Evolutionary conservation across 2,329 filamentous ascomycete species (phyloP), one percentile per base, ranked within the genome.

Genomic region (Ophiostoma sp.): DNA sequence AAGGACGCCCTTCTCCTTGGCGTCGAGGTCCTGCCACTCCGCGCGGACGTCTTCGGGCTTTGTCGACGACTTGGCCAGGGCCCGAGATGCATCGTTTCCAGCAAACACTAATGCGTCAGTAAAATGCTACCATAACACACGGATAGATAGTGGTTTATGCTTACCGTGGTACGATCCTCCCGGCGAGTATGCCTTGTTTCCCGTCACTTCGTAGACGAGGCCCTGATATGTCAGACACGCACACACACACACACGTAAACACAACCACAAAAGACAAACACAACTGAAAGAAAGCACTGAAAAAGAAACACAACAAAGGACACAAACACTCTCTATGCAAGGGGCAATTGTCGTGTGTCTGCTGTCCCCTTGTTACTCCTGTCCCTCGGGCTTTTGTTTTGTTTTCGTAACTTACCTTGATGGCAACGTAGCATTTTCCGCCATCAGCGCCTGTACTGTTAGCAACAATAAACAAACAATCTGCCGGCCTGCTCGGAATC

Each of bases 51-150:
- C 94, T 76, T 95, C 92, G 5, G 85, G 80, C 79, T 97, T 96
- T 67, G 94, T 88, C 8, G 93, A 97, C 0, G 93, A 95, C 79
- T 89, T 89, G 13, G 89, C 95, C 1, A 99, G 86, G 7, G 93
- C 95, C 72, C 93, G 88, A n/a, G 95, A 98, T 35, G 95, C 91
- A 77, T 99, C 96, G 78, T 96, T 96, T 72, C 95, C 95, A 2
- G 93, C 91, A 78, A 99, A 99, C 27, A 97, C 95, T 99, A 75
- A 1, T 17, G 0, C 4, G 66, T 69, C 20, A 48, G 35, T 17
- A 1, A 60, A n/a, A 31, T 7, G 17, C 10, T 8, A 20, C 15
- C 44, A 48, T 48, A 20, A 20, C 20, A 48, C 44, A 48, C 17
- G 6, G 20, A 48, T 8, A 7, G 11, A 11, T 3, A 23, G 33